Base-by-base conservation (phyloP, 495 filamentous ascomycete species). In the Thermothielavioides terrestris region DNA sequence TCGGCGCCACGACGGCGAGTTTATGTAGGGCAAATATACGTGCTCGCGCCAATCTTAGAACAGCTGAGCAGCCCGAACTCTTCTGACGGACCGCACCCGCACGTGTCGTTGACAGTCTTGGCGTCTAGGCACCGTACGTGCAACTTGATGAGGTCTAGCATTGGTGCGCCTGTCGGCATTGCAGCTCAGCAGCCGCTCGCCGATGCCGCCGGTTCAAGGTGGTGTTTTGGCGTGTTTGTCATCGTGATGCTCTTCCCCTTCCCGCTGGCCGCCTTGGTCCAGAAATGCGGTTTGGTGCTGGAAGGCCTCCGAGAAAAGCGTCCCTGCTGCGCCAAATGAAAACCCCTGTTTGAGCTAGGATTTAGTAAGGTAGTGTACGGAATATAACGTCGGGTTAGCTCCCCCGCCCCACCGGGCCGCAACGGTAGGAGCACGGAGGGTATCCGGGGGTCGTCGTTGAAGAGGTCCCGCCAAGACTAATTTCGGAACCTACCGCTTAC, bases 51-150 rank as follows among this genome's bases (percentile, higher is more conserved):
- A 6, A 14, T 37, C 1, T n/a, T n/a, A n/a, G n/a, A 1, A 3
- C 34, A 37, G n/a, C n/a, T 37, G 1, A 1, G 15, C 34, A 18
- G 34, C 27, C 11, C 27, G 27, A 28, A 37, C 34, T 15, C n/a
- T 37, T 15, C 4, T 37, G 12, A 37, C 34, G 14, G 15, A 17
- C 9, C 15, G 14, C 12, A 37, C 15, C 11, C 34, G 7, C n/a
- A 20, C 1, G 15, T 15, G 15, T 56, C 42, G 2, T 49, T 42
- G 1, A 56, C 49, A 20, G 54, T 41, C 18, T 42, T 49, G n/a
- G 54, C 20, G 54, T 41, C 18, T 42, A 53, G n/a, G 54, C 48
- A 26, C 46, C 54, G 20, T 56, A 45, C 1, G 49, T n/a, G n/a
- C n/a, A n/a, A 50, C 28, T 23, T 56, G 25, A 38, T 56, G n/a